Evolutionary conservation across 352 stramenopile species (phyloP).

Genomic region (Achlya hypogyna): DNA sequence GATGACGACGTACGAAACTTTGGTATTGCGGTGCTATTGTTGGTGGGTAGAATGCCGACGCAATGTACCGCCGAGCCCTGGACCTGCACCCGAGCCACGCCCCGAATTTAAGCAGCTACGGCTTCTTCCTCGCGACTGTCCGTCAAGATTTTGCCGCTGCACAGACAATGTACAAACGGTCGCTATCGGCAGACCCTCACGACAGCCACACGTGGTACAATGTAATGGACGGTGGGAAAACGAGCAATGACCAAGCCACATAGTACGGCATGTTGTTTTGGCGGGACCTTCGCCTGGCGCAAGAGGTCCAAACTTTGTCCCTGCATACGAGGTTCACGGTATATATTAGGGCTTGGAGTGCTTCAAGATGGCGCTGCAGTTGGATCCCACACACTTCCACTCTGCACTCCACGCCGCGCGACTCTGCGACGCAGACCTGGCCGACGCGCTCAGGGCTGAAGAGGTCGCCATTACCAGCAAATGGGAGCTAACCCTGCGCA

Average conservation of each 20-base stretch:
- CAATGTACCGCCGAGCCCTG: not conserved
- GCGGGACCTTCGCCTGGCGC: not conserved
- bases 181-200: not conserved
- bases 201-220: not conserved
- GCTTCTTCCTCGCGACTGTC: not conserved
- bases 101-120: not conserved
- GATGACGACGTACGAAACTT: not conserved
- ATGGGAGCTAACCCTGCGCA: too few species aligned
- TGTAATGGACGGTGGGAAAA: not conserved
- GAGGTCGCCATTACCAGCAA: not conserved
- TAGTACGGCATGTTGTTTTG: conserved; percentile 14
- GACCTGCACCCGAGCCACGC: not conserved
- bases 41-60: not conserved
- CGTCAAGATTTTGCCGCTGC: not conserved
- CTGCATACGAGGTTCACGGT: not conserved
- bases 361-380: not conserved
- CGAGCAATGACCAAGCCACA: not conserved
- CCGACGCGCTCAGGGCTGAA: not conserved
- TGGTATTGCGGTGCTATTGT: not conserved
- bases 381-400: not conserved
- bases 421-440: not conserved
- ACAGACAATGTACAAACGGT: not conserved
- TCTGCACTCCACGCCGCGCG: not conserved
- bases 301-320: not conserved
- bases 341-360: not conserved